Percentiles rank a stretch among this genome's conserved stretches.
phyloP scores from a whole-genome alignment of 768 basidiomycete species.

The Tulasnella sp. region DNA sequence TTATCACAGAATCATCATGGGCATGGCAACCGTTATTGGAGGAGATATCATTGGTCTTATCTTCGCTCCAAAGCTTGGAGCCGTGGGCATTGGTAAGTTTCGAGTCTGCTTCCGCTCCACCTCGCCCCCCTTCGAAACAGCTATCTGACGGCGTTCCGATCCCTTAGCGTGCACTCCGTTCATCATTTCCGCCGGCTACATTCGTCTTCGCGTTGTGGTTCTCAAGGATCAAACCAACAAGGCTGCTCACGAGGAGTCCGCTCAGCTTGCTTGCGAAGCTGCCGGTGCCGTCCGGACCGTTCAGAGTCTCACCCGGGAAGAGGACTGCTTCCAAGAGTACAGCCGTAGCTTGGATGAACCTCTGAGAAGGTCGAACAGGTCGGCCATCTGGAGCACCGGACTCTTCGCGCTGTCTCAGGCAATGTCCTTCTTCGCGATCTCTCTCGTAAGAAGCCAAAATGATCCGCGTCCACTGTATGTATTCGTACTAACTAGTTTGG shows the following conservation, averaged over 20 bases:
- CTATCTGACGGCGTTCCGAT: background rate
- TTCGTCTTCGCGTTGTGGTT: conserved; percentile 86
- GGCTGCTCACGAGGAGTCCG: conserved; percentile 73
- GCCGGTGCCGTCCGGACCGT: conserved; percentile 90
- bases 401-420: conserved; percentile 79
- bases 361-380: conserved; percentile 63
- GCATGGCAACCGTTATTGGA: conserved; percentile 64
- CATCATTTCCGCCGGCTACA: conserved; percentile 76
- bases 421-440: conserved; percentile 77
- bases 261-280: conserved; percentile 90
- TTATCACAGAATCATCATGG: conserved; percentile 75
- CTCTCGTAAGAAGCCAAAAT: conserved; percentile 51
- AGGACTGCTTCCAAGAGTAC: conserved; percentile 73
- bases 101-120: no score
- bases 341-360: conserved; percentile 73
- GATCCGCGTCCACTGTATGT: no score
- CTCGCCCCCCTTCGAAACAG: no score
- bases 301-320: conserved; percentile 83
- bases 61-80: conserved; percentile 76
- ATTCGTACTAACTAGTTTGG: background rate
- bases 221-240: conserved; percentile 86
- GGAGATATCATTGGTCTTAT: conserved; percentile 73
- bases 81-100: conserved; percentile 75
- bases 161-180: conserved; percentile 66
- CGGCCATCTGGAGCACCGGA: conserved; percentile 63